Conservation (phyloP, 169 alveolate genomes). For the Eimeria acervulina region DNA sequence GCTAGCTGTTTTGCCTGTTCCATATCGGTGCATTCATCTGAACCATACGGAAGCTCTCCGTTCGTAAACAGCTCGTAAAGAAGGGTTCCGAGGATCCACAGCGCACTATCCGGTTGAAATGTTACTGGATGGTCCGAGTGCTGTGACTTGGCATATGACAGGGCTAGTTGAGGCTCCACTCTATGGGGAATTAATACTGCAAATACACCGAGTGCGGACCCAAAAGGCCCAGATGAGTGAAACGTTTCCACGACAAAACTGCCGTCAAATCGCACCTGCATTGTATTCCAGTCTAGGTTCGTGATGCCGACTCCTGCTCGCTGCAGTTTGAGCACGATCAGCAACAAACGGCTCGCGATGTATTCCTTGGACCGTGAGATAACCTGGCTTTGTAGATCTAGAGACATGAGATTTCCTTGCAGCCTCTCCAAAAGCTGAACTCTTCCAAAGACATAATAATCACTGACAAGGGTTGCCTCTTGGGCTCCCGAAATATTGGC, state of each 20-base stretch:
- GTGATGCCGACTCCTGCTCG: conserved; percentile 13
- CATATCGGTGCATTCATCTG: not conserved
- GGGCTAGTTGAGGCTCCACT: conserved; percentile 9
- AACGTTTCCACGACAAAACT: not conserved
- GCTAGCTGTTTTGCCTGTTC: not conserved
- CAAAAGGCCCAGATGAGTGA: conserved; percentile 1
- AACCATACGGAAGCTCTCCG: not conserved
- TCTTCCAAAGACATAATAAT: not conserved
- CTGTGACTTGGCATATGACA: not conserved
- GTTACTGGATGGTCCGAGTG: not conserved
- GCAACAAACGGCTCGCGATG: conserved; percentile 3
- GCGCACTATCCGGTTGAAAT: not conserved
- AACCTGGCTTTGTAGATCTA: conserved; percentile 10
- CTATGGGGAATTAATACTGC: not conserved
- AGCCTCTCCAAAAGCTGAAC: conserved; percentile 1
- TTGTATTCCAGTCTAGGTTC: not conserved
- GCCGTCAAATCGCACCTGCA: not conserved
- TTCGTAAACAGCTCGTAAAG: conserved; percentile 24
- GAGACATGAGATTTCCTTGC: not conserved
- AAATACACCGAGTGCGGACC: not conserved
- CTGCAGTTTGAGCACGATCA: not conserved
- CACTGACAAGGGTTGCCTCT: conserved; percentile 24
- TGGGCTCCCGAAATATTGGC: not conserved
- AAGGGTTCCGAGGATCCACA: conserved; percentile 18
- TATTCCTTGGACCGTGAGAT: not conserved